A percentile compares a stretch with the other conserved stretches of the same genome.
phyloP scores from a whole-genome alignment of 306 rosid genomes.

The Trichosanthes truncata region DNA sequence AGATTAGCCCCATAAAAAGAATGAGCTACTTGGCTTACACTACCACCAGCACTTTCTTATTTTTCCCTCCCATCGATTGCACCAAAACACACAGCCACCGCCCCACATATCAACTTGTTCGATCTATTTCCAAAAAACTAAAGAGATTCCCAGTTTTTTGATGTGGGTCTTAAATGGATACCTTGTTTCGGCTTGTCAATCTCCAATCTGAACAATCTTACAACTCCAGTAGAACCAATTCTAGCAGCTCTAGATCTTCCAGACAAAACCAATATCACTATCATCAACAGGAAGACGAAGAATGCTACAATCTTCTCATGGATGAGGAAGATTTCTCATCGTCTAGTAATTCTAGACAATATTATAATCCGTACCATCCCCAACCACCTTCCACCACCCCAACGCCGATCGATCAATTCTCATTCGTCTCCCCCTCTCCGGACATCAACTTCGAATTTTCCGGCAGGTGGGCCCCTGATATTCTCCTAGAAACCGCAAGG shows the following conservation, averaged over 20 bases:
- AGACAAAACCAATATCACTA: conserved; percentile 19
- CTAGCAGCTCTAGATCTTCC: conserved; percentile 75
- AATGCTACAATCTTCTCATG: conserved; percentile 98
- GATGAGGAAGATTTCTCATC: conserved; percentile 98
- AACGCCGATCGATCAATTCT: conserved; percentile 16
- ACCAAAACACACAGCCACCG: too few species aligned
- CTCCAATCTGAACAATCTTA: conserved; percentile 41
- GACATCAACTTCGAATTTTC: conserved; percentile 47
- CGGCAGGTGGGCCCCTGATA: conserved; percentile 61
- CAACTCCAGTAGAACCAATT: conserved; percentile 62
- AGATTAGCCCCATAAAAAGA: conserved; percentile 7
- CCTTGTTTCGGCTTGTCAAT: conserved; percentile 79
- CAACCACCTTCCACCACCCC: conserved; percentile 20
- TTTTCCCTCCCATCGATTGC: too few species aligned
- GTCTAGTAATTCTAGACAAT: conserved; percentile 70
- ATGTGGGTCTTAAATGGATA: conserved; percentile 66
- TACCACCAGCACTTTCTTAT: too few species aligned
- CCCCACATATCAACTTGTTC: too few species aligned
- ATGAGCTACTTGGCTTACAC: not conserved
- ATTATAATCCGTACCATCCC: conserved; percentile 32
- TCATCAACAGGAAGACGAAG: conserved; percentile 48
- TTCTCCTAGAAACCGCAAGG: conserved; percentile 64
- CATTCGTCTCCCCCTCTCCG: conserved; percentile 35
- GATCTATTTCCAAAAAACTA: not conserved
- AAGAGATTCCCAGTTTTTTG: conserved; percentile 4